A percentile compares a stretch with the other conserved stretches of the same genome.
phyloP scores from a whole-genome alignment of 75 land plant species.

The Selaginella moellendorffii region DNA sequence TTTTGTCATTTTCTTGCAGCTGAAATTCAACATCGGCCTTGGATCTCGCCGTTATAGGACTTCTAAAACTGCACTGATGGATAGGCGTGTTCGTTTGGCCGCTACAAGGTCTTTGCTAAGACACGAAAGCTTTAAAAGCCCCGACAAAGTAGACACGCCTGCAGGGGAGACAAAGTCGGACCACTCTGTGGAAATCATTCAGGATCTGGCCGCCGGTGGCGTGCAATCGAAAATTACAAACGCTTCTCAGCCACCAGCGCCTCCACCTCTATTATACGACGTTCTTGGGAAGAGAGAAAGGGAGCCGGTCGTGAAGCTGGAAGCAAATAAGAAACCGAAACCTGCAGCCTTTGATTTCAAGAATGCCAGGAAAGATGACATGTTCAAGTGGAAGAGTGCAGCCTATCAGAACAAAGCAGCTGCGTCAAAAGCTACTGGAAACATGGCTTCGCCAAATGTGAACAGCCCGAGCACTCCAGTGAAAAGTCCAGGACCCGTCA shows the following conservation, averaged over 20 bases:
- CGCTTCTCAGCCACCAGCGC: background rate
- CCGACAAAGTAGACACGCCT: background rate
- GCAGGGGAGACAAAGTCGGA: background rate
- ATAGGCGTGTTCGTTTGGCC: conserved; percentile 37
- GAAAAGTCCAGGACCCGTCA: background rate
- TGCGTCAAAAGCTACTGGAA: background rate
- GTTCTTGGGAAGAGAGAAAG: background rate
- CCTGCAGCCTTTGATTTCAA: background rate
- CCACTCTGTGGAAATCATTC: background rate
- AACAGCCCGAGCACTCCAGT: background rate
- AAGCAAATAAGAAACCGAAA: background rate
- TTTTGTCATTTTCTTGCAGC: background rate
- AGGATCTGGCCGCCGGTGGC: background rate
- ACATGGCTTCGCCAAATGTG: background rate
- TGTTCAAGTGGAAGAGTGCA: background rate
- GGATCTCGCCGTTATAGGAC: conserved; percentile 24
- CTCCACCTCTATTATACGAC: background rate
- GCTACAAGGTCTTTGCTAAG: conserved; percentile 35
- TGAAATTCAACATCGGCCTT: conserved; percentile 5
- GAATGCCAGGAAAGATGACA: background rate
- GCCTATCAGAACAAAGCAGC: background rate
- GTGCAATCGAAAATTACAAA: background rate
- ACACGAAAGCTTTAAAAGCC: conserved; percentile 20
- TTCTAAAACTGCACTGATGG: conserved; percentile 11
- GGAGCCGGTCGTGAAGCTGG: background rate